These are phyloP conservation scores for Heterobasidion parviporum DNA, from an alignment of 1,284 basidiomycete species.

Conservation along the genomic window DNA sequence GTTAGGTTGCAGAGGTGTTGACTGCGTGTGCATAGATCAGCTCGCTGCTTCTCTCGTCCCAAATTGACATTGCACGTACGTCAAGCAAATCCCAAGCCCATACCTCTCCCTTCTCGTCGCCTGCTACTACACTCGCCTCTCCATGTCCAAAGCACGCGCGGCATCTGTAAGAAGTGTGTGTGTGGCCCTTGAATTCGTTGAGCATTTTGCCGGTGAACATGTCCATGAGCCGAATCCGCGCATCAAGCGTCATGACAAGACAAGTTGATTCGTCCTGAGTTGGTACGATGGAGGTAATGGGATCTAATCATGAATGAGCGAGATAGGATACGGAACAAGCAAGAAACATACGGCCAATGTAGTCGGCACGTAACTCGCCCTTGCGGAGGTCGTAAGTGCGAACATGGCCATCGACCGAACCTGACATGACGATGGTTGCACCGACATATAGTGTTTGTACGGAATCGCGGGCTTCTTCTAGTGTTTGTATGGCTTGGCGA, in stretches of 20 bases:
- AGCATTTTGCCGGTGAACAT: constrained; percentile 75
- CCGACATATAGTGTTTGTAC: constrained; percentile 75
- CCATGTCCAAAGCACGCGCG: constrained; percentile 78
- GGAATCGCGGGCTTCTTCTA: constrained; percentile 87
- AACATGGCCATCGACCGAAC: constrained; percentile 87
- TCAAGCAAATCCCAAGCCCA: constrained; percentile 93
- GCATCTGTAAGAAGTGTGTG: constrained; percentile 68
- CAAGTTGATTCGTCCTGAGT: constrained; percentile 71
- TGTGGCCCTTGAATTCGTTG: constrained; percentile 79
- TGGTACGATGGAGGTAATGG: constrained; percentile 76
- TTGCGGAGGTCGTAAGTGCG: constrained; percentile 91
- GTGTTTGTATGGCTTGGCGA: constrained; percentile 80
- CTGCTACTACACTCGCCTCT: constrained; percentile 78
- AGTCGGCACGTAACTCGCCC: constrained; percentile 84
- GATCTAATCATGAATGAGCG: constrained; percentile 45
- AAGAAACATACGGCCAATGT: constrained; percentile 69
- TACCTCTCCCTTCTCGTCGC: constrained; percentile 83
- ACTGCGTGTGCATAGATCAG: constrained; percentile 34
- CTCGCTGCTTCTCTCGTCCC: too few relatives aligned
- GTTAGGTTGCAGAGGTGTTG: constrained; percentile 53
- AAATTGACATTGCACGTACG: constrained; percentile 36
- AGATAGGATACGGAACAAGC: neutral
- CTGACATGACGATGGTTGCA: constrained; percentile 62
- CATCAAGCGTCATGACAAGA: constrained; percentile 80
- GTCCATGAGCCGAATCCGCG: constrained; percentile 83